phyloP scores from a whole-genome alignment of 768 basidiomycete species.

The Serendipita sp. region DNA sequence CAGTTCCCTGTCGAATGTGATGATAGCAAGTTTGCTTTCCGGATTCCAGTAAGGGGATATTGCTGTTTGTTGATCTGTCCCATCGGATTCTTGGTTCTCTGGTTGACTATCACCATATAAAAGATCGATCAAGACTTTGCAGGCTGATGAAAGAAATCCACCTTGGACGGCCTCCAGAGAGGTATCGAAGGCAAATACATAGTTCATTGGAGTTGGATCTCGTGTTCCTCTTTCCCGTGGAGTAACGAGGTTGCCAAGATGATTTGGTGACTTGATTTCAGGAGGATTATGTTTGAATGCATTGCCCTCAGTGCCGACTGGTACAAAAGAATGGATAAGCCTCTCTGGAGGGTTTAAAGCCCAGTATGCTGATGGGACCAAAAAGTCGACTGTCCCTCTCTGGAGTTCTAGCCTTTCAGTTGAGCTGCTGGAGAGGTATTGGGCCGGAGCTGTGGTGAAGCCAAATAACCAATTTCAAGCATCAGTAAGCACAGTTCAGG shows the following conservation, averaged over 20 bases:
- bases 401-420: constrained; percentile 66
- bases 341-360: constrained; percentile 48
- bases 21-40: constrained; percentile 47
- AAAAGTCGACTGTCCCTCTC: constrained; percentile 84
- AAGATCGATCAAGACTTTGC: constrained; percentile 40
- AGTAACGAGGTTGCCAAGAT: constrained; percentile 11
- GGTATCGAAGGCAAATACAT: constrained; percentile 81
- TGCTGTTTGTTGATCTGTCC: constrained; percentile 15
- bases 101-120: constrained; percentile 41
- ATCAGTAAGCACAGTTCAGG: background rate
- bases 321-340: constrained; percentile 35
- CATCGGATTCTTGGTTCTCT: constrained; percentile 23
- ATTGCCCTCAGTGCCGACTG: background rate
- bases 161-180: constrained; percentile 47
- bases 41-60: constrained; percentile 32
- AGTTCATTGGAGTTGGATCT: constrained; percentile 48
- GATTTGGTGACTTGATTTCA: constrained; percentile 12
- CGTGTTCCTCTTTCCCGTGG: constrained; percentile 21
- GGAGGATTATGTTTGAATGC: background rate
- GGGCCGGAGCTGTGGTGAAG: constrained; percentile 18
- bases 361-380: constrained; percentile 74
- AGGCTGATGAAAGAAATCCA: constrained; percentile 55
- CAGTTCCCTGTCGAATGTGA: constrained; percentile 65
- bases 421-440: constrained; percentile 63
- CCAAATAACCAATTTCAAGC: background rate